Evolutionary conservation across 2,329 filamentous ascomycete genomes (phyloP).

Genomic region (Harringtonia lauricola): DNA sequence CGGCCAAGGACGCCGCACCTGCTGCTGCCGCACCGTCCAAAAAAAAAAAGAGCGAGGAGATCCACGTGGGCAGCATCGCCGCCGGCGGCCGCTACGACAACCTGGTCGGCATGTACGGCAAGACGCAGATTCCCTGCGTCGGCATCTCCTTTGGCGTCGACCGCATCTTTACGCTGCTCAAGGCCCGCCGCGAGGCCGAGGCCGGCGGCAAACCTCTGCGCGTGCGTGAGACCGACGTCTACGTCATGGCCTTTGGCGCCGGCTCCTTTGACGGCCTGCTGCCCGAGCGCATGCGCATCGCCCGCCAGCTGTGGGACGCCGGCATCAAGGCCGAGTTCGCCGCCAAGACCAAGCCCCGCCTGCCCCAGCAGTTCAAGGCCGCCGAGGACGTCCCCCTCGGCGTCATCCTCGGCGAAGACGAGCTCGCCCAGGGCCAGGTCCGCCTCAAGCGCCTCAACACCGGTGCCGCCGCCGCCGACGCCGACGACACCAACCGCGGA

Average conservation of each 20-base stretch:
- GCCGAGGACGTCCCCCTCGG: constrained; percentile 82
- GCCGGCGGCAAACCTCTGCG: constrained; percentile 35
- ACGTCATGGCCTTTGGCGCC: constrained; percentile 88
- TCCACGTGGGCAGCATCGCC: constrained; percentile 76
- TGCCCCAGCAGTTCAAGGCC: constrained; percentile 82
- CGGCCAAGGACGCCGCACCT: constrained; percentile 19
- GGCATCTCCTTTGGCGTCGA: constrained; percentile 92
- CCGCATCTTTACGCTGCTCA: constrained; percentile 86
- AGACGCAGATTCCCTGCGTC: constrained; percentile 77
- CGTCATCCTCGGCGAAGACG: constrained; percentile 84
- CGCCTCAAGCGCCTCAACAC: constrained; percentile 70
- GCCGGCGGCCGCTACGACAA: constrained; percentile 89
- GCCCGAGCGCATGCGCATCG: constrained; percentile 73
- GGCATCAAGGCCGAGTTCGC: constrained; percentile 85
- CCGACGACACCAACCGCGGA: constrained; percentile 84
- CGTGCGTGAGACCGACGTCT: constrained; percentile 75
- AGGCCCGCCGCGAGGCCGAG: constrained; percentile 52
- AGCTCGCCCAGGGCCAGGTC: constrained; percentile 71
- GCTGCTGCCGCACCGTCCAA: constrained; percentile 13
- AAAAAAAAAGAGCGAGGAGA: constrained; percentile 7
- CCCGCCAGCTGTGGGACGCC: constrained; percentile 68
- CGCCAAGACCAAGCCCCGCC: constrained; percentile 84
- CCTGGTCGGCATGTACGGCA: constrained; percentile 88
- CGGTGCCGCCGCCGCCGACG: constrained; percentile 35
- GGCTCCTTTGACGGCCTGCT: constrained; percentile 61